Evolutionary conservation across 352 stramenopile genomes (phyloP), one percentile per base, ranked within the genome.

Genomic region (Pythium pyrilobum): DNA sequence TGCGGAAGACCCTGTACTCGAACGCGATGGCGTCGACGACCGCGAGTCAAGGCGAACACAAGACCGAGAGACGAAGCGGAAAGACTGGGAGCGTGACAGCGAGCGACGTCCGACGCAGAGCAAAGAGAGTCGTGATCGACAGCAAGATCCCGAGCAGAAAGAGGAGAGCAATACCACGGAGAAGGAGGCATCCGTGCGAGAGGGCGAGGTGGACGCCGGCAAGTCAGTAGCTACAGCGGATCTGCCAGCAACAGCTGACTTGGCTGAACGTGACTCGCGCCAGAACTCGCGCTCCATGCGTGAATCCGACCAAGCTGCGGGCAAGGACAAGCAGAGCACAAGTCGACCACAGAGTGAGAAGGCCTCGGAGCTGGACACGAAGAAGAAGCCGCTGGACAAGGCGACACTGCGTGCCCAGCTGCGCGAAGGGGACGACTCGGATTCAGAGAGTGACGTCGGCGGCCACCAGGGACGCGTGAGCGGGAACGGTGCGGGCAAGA

Each of bases 381-480:
- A 47, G 5, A 43, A 47, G 37, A 49, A 53, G 34, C 29, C 47
- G 1, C 5, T 64, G 1, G 56, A 64, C 21, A 57, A 49, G 36
- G 56, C 47, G 25, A 53, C 47, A 11, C 34, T 64, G 2, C 56
- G 56, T 31, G 56, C 56, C 0, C 56, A 64, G 34, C 56, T 64
- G 11, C 56, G 56, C 18, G 56, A 64, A 47, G 56, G 56, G 8
- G 36, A 54, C 28, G 53, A 64, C 23, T 64, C 56, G 25, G 56
- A 58, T 9, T 55, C 52, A 11, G 47, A 64, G 15, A 50, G 38
- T 16, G 56, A 61, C 21, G 0, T 31, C 11, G 45, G 43, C 1
- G 33, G 50, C 7, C 38, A 18, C 20, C 3, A 28, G 4, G 38
- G 8, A 20, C 23, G 21, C 7, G 21, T n/a, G 1, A 52, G 20